phyloP scores from a whole-genome alignment of 331 rosid species.

The Arachis monticola region DNA sequence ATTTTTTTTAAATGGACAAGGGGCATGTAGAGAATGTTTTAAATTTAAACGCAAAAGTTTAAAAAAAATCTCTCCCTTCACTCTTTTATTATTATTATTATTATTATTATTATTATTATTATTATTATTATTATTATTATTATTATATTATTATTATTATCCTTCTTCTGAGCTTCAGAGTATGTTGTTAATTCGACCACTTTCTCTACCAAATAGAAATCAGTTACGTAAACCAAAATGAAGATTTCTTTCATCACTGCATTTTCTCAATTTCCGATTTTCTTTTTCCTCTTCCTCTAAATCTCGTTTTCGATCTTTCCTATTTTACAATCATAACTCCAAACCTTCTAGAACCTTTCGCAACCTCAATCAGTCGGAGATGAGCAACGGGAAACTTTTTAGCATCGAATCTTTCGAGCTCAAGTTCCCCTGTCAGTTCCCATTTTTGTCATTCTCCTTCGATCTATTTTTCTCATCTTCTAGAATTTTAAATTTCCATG shows the following conservation, averaged over 20 bases:
- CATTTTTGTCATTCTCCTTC: neutral
- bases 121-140: too few species aligned
- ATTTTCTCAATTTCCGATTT: neutral
- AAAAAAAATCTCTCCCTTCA: too few species aligned
- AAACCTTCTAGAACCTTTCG: slow-evolving; percentile 12
- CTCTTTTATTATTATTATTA: too few species aligned
- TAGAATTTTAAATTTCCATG: slow-evolving; percentile 14
- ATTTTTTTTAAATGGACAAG: too few species aligned
- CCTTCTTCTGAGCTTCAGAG: slow-evolving; percentile 27
- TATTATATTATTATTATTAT: neutral
- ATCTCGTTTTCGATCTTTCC: slow-evolving; percentile 17
- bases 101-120: too few species aligned
- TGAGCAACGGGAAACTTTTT: slow-evolving; percentile 85
- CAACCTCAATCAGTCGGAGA: slow-evolving; percentile 43
- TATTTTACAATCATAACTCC: neutral
- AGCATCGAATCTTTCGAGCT: slow-evolving; percentile 86
- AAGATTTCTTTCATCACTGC: slow-evolving; percentile 6
- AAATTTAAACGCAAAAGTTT: too few species aligned
- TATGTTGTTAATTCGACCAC: slow-evolving; percentile 39
- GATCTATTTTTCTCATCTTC: slow-evolving; percentile 39
- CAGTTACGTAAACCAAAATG: slow-evolving; percentile 15
- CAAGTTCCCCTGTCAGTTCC: slow-evolving; percentile 70
- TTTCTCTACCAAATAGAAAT: slow-evolving; percentile 34
- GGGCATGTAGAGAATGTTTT: too few species aligned
- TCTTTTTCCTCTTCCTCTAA: slow-evolving; percentile 14